Evolutionary conservation across 192 early-diverging fungal species (phyloP).

Genomic region (Cetraspora pellucida): DNA sequence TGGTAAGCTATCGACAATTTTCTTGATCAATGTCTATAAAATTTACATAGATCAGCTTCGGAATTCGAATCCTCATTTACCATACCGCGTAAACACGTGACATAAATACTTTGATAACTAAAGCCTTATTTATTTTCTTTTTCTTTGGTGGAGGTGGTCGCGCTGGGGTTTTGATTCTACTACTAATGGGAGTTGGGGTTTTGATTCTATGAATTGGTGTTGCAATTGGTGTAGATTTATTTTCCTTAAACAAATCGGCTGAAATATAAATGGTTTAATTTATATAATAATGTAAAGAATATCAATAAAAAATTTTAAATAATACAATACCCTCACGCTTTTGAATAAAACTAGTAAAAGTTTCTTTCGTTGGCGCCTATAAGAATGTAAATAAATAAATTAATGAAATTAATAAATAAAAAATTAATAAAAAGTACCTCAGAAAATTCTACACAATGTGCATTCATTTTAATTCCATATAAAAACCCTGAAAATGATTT

Average conservation of each 20-base stretch:
- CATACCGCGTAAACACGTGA: not conserved
- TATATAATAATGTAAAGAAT: not conserved
- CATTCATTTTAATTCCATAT: conserved; percentile 35
- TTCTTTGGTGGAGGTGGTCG: not conserved
- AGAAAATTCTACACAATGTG: conserved; percentile 26
- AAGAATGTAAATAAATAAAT: not conserved
- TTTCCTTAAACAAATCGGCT: not conserved
- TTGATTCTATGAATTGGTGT: not conserved
- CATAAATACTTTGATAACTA: not conserved
- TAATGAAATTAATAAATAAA: not conserved
- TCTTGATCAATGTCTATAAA: conserved; percentile 14
- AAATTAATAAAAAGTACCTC: not conserved
- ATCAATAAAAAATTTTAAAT: not conserved
- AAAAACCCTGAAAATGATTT: conserved; percentile 25
- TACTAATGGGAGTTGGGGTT: not conserved
- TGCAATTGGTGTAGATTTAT: not conserved
- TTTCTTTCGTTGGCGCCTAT: conserved; percentile 30
- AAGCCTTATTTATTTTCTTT: not conserved
- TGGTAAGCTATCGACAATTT: not conserved
- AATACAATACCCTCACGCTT: no score
- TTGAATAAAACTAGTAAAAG: not conserved
- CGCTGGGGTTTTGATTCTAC: not conserved
- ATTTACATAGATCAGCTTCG: not conserved
- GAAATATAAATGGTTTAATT: not conserved
- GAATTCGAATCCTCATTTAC: not conserved